Conservation (phyloP, 2,329 filamentous ascomycete species). For the Phaeoacremonium minimum region DNA sequence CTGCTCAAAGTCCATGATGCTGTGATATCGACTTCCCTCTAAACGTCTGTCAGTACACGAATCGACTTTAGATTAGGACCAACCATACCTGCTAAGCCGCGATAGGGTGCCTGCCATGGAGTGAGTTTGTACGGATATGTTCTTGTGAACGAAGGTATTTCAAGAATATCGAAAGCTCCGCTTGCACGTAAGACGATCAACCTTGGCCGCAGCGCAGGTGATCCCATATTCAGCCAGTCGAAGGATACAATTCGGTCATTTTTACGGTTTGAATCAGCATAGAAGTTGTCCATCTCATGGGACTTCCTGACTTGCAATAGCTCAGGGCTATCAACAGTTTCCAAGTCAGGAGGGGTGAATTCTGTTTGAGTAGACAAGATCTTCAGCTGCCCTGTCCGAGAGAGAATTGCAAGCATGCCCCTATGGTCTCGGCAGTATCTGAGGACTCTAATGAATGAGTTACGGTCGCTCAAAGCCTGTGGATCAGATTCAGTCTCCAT, state of each 20-base stretch:
- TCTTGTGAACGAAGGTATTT: conserved; percentile 54
- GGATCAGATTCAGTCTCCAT: conserved; percentile 49
- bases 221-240: conserved; percentile 60
- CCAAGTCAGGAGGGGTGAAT: conserved; percentile 32
- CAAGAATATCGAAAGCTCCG: conserved; percentile 57
- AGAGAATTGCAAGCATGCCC: conserved; percentile 57
- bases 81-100: conserved; percentile 47
- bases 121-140: conserved; percentile 57
- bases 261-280: conserved; percentile 44
- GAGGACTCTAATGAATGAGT: conserved; percentile 58
- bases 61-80: not conserved
- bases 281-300: conserved; percentile 58
- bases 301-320: conserved; percentile 56
- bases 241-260: conserved; percentile 63
- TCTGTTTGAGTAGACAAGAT: conserved; percentile 56
- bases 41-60: conserved; percentile 16
- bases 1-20: conserved; percentile 56
- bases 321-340: conserved; percentile 47
- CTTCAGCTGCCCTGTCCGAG: conserved; percentile 59
- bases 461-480: conserved; percentile 43
- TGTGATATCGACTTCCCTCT: conserved; percentile 50
- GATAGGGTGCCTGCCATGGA: conserved; percentile 56
- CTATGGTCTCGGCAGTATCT: conserved; percentile 60
- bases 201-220: conserved; percentile 51
- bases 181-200: conserved; percentile 56